Percentiles rank a stretch among this genome's conserved stretches.
These are phyloP conservation scores for Wickerhamomyces kurtzmanii DNA, from an alignment of 805 yeast genomes.

Conservation along the genomic window DNA sequence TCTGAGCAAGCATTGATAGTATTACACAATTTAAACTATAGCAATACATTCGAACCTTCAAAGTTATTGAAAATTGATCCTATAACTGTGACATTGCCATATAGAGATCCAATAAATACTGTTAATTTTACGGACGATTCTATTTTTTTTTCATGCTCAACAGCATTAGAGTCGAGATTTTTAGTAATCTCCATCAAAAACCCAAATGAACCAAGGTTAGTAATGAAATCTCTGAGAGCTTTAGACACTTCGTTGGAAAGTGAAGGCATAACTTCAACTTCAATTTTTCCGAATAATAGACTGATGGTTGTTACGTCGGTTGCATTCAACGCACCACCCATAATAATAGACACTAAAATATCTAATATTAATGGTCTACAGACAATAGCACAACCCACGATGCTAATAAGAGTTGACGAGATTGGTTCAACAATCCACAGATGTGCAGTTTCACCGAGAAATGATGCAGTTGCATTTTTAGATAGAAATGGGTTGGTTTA, in stretches of 20 bases:
- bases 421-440: conserved; percentile 73
- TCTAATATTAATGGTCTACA: conserved; percentile 28
- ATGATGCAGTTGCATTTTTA: conserved; percentile 75
- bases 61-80: conserved; percentile 36
- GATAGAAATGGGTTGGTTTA: conserved; percentile 73
- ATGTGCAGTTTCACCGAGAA: conserved; percentile 72
- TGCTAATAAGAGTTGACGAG: conserved; percentile 60
- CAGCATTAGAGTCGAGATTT: conserved; percentile 63
- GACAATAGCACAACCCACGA: conserved; percentile 47
- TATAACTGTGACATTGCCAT: conserved; percentile 71
- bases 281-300: conserved; percentile 60
- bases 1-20: conserved; percentile 71
- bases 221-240: conserved; percentile 58
- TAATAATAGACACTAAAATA: conserved; percentile 55
- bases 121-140: conserved; percentile 68
- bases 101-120: conserved; percentile 73
- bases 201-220: conserved; percentile 52
- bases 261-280: conserved; percentile 82
- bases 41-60: conserved; percentile 2
- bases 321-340: conserved; percentile 58
- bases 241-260: conserved; percentile 61
- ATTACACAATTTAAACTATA: conserved; percentile 30
- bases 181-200: conserved; percentile 62
- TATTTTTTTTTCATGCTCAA: conserved; percentile 59
- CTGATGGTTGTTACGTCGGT: conserved; percentile 48